Evolutionary conservation across 2,329 filamentous ascomycete species (phyloP).

Genomic region (Venturia effusa): DNA sequence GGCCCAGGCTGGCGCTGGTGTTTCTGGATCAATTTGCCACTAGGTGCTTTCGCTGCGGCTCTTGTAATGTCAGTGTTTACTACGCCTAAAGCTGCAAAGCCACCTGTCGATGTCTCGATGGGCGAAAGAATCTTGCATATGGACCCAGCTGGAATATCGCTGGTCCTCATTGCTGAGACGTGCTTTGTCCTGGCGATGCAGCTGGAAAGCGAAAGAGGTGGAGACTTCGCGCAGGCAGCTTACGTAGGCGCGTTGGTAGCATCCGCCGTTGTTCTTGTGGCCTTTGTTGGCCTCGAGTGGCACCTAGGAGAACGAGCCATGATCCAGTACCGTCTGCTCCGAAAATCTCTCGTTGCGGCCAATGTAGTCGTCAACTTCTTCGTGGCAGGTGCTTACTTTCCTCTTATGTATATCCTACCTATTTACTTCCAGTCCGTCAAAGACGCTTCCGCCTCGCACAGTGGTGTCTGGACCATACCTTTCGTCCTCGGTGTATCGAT

Average conservation of each 20-base stretch:
- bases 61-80: background rate
- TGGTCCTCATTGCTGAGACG: background rate
- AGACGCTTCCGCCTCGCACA: conserved; percentile 22
- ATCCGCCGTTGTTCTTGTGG: conserved; percentile 14
- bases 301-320: conserved; percentile 30
- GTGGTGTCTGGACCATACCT: conserved; percentile 33
- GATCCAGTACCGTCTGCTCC: conserved; percentile 26
- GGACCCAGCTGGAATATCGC: conserved; percentile 21
- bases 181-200: conserved; percentile 1
- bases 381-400: conserved; percentile 23
- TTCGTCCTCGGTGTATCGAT: conserved; percentile 25
- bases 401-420: conserved; percentile 34
- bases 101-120: background rate
- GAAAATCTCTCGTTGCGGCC: conserved; percentile 24
- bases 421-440: conserved; percentile 38
- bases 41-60: conserved; percentile 12
- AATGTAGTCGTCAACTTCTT: conserved; percentile 27
- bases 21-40: conserved; percentile 18
- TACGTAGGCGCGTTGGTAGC: background rate
- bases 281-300: conserved; percentile 27
- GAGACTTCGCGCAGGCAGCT: background rate
- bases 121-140: conserved; percentile 26
- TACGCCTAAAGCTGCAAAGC: background rate
- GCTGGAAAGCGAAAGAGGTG: background rate
- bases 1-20: conserved; percentile 21